Conservation (phyloP, 768 basidiomycete species). For the Leccinum variicolor region DNA sequence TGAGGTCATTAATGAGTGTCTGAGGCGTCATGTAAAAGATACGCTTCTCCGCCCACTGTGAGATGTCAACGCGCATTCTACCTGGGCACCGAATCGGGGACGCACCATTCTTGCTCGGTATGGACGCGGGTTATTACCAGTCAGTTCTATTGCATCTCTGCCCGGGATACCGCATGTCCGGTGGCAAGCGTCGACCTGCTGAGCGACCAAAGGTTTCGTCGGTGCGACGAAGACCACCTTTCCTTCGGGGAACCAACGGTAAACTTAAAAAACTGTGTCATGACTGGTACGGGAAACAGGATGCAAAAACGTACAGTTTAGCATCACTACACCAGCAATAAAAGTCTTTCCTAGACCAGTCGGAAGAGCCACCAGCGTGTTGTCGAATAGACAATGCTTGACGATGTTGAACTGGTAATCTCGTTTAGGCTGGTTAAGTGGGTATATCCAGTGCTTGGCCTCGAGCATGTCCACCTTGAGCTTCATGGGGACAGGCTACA, state of each 20-base stretch:
- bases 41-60: constrained; percentile 76
- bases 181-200: constrained; percentile 93
- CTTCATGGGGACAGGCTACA: constrained; percentile 74
- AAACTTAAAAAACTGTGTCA: constrained; percentile 46
- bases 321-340: constrained; percentile 94
- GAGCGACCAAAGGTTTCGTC: constrained; percentile 92
- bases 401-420: constrained; percentile 96
- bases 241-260: constrained; percentile 89
- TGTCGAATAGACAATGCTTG: constrained; percentile 80
- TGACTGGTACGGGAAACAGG: not conserved
- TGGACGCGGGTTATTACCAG: constrained; percentile 61
- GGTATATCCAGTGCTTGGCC: constrained; percentile 86
- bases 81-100: constrained; percentile 1
- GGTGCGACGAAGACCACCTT: constrained; percentile 95
- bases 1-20: constrained; percentile 86
- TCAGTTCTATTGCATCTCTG: constrained; percentile 80
- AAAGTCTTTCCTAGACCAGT: constrained; percentile 99
- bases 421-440: constrained; percentile 81
- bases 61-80: not conserved
- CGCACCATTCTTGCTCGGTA: constrained; percentile 60
- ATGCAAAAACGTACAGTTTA: constrained; percentile 65
- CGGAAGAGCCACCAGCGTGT: constrained; percentile 90
- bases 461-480: constrained; percentile 73
- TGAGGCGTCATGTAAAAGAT: constrained; percentile 97
- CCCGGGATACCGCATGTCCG: constrained; percentile 91